phyloP scores from a whole-genome alignment of 305 asterid species.

The Striga hermonthica region DNA sequence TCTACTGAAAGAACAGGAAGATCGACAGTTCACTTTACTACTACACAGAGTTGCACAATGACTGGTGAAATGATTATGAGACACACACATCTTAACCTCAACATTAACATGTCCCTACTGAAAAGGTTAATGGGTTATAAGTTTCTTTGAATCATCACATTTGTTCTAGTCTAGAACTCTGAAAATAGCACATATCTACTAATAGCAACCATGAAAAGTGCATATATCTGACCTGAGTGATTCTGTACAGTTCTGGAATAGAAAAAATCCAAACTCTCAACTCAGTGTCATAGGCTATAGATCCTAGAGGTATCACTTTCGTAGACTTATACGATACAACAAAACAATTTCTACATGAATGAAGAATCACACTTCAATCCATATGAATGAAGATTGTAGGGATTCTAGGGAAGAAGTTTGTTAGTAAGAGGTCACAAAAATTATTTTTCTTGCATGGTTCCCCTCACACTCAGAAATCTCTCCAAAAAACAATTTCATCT shows the following conservation, averaged over 20 bases:
- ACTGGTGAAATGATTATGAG: neutral
- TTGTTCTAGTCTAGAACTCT: neutral
- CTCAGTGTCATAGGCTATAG: too few species aligned
- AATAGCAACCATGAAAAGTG: too few species aligned
- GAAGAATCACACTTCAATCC: neutral
- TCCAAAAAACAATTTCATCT: neutral
- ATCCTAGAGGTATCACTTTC: slow-evolving; percentile 2
- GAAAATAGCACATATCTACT: too few species aligned
- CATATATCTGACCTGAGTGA: too few species aligned
- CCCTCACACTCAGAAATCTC: neutral
- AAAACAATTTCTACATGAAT: neutral
- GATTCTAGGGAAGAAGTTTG: neutral
- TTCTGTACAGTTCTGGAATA: too few species aligned
- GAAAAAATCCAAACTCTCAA: too few species aligned
- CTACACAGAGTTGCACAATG: neutral
- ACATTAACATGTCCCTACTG: neutral
- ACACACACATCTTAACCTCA: neutral
- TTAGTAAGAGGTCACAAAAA: neutral
- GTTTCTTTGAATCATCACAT: slow-evolving; percentile 14
- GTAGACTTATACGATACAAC: neutral
- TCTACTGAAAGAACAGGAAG: neutral
- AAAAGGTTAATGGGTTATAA: slow-evolving; percentile 5
- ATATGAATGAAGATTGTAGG: slow-evolving; percentile 10
- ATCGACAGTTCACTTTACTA: neutral
- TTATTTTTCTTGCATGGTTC: neutral